A percentile compares a stretch with the other conserved stretches of the same genome.
Conservation (phyloP, 2,329 filamentous ascomycete genomes). For the Mycosphaerella sp. region DNA sequence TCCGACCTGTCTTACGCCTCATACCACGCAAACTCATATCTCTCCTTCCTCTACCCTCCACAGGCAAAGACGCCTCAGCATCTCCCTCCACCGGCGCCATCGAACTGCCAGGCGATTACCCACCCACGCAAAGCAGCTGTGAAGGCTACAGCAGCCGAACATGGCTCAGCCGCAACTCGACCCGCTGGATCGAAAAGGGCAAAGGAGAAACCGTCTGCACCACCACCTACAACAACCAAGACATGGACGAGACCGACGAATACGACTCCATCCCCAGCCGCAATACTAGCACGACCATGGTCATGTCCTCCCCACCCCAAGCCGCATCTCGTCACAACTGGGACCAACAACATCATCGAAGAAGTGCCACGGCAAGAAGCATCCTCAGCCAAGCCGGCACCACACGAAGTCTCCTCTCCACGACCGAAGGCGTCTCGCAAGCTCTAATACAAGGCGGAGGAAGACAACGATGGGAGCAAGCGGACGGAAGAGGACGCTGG, state of each 20-base stretch:
- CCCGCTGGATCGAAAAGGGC: slow-evolving; percentile 4
- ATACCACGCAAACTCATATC: slow-evolving; percentile 15
- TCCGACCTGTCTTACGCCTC: slow-evolving; percentile 14
- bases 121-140: slow-evolving; percentile 8
- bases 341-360: background rate
- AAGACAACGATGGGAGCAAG: slow-evolving; percentile 11
- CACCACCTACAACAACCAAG: background rate
- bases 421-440: background rate
- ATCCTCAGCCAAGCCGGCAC: slow-evolving; percentile 6
- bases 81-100: background rate
- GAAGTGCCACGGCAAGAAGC: background rate
- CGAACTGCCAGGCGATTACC: slow-evolving; percentile 9
- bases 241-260: slow-evolving; percentile 1
- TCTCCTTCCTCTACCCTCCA: slow-evolving; percentile 10
- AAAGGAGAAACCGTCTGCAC: slow-evolving; percentile 3
- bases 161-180: slow-evolving; percentile 8
- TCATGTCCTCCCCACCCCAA: background rate
- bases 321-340: background rate
- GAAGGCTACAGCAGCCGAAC: slow-evolving; percentile 7
- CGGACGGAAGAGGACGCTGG: slow-evolving; percentile 11
- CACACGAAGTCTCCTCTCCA: slow-evolving; percentile 3
- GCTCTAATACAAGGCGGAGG: slow-evolving; percentile 10
- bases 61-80: background rate
- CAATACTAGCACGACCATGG: background rate
- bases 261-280: slow-evolving; percentile 7